Evolutionary conservation across 2,329 filamentous ascomycete genomes (phyloP), one percentile per base, ranked within the genome.

Genomic region (Penicillium sp.): DNA sequence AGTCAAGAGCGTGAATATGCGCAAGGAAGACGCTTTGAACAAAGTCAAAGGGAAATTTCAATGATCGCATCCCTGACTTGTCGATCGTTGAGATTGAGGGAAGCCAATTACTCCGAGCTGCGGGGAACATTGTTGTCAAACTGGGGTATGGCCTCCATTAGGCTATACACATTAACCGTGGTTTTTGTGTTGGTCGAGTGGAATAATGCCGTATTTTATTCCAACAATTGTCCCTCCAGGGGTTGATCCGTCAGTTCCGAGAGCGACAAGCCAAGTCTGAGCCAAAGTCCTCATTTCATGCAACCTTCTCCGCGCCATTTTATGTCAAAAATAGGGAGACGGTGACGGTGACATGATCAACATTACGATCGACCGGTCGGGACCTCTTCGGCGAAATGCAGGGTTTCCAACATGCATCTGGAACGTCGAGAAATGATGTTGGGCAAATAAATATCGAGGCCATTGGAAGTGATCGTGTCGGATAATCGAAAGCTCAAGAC

Each of bases 31-130:
- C 50, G n/a, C 39, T 54, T 54, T 23, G 23, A 58, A 54, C 13
- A 25, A 35, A 13, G 8, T 2, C 10, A 25, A 16, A 35, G 12
- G 31, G 5, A 6, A 46, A 34, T 1, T 34, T 13, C 44, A 25
- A 21, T 44, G 21, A 46, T 21, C 39, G 29, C n/a, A 37, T 44
- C 40, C 23, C 50, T 56, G 53, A 50, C 40, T 39, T 54, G 59
- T 47, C 44, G 59, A 63, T 64, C 60, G 25, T 55, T 54, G 55
- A 56, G 21, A 52, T 40, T 29, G 32, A 55, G 42, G 47, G 52
- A 44, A n/a, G 29, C 46, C 23, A 52, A 52, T 37, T 50, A 50
- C 44, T 42, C 56, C 56, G 52, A 52, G 55, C 46, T 61, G 61
- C 58, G 61, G 61, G 61, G 61, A 61, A 60, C 25, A 34, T 46